Evolutionary conservation across 305 asterid genomes (phyloP).

Genomic region (Fraxinus xanthoxyloides): DNA sequence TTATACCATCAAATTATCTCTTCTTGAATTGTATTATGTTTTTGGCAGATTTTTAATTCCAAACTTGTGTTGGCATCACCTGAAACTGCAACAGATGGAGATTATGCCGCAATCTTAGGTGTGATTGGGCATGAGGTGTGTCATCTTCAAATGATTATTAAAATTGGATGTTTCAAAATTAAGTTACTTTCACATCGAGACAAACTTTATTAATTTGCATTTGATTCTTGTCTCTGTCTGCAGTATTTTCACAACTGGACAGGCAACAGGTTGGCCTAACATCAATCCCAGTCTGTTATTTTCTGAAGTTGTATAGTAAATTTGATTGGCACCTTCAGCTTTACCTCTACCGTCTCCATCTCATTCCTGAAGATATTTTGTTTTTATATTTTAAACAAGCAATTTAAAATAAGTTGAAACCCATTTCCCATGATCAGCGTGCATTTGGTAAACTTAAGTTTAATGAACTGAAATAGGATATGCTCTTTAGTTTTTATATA

Average conservation of each 20-base stretch:
- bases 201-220: background rate
- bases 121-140: conserved; percentile 88
- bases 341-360: background rate
- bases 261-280: conserved; percentile 68
- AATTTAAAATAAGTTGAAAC: background rate
- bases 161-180: background rate
- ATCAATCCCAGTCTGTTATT: background rate
- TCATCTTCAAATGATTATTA: background rate
- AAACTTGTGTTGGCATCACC: conserved; percentile 88
- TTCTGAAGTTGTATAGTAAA: conserved; percentile 82
- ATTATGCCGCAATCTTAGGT: conserved; percentile 88
- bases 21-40: conserved; percentile 15
- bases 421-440: conserved; percentile 26
- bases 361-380: background rate
- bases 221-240: conserved; percentile 29
- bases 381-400: background rate
- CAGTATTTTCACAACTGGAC: conserved; percentile 98
- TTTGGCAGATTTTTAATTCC: conserved; percentile 74
- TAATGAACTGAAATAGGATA: background rate
- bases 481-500: background rate
- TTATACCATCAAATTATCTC: background rate
- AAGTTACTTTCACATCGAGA: background rate
- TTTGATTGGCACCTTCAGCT: conserved; percentile 21
- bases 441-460: conserved; percentile 21
- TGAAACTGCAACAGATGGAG: conserved; percentile 83